phyloP scores from a whole-genome alignment of 2,329 filamentous ascomycete genomes.

The Ophiostoma novo-ulmi region DNA sequence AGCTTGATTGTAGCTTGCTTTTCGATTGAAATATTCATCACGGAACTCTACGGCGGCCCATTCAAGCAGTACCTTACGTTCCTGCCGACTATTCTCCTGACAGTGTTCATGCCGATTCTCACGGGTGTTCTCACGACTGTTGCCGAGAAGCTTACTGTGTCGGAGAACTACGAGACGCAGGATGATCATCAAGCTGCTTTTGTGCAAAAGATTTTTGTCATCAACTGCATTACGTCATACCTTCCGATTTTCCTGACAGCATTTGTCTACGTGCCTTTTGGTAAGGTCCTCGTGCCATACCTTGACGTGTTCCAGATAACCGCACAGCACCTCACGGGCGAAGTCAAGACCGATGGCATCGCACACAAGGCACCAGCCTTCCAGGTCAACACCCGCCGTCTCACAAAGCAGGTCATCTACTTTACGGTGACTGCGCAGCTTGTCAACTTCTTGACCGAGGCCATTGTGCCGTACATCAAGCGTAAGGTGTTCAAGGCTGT shows the following conservation, averaged over 20 bases:
- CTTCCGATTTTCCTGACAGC: slow-evolving; percentile 70
- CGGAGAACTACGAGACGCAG: slow-evolving; percentile 88
- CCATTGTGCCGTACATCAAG: slow-evolving; percentile 79
- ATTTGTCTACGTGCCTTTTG: slow-evolving; percentile 80
- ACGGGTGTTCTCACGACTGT: slow-evolving; percentile 68
- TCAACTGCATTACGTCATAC: slow-evolving; percentile 78
- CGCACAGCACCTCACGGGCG: slow-evolving; percentile 68
- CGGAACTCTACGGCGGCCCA: slow-evolving; percentile 84
- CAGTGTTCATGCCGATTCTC: slow-evolving; percentile 71
- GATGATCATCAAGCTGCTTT: slow-evolving; percentile 76
- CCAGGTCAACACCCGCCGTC: slow-evolving; percentile 72
- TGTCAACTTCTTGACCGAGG: slow-evolving; percentile 78
- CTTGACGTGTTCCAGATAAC: slow-evolving; percentile 74
- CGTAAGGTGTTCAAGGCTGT: slow-evolving; percentile 72
- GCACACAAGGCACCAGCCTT: slow-evolving; percentile 51
- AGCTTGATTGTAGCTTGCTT: slow-evolving; percentile 82
- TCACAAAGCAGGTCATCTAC: slow-evolving; percentile 90
- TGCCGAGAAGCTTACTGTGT: slow-evolving; percentile 70
- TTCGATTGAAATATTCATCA: slow-evolving; percentile 91
- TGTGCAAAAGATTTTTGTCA: slow-evolving; percentile 86
- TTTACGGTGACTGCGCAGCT: slow-evolving; percentile 92
- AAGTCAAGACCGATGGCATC: slow-evolving; percentile 51
- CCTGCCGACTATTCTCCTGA: slow-evolving; percentile 82
- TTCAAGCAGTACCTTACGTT: slow-evolving; percentile 81
- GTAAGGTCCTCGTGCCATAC: slow-evolving; percentile 74